A percentile compares a stretch with the other conserved stretches of the same genome.
phyloP scores from a whole-genome alignment of 306 rosid genomes.

The Vicia villosa region DNA sequence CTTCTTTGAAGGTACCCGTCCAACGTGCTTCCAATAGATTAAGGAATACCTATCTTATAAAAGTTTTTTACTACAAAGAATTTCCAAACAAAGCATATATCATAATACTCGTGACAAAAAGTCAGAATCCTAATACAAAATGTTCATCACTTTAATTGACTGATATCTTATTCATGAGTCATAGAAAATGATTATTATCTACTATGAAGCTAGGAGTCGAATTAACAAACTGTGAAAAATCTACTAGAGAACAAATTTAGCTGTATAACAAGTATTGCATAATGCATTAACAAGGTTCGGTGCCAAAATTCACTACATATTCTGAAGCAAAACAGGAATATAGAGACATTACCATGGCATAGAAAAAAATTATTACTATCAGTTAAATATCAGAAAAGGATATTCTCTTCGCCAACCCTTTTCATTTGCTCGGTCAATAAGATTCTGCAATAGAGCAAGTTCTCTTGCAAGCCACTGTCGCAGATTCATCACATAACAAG shows the following conservation, averaged over 20 bases:
- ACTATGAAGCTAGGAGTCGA: not conserved
- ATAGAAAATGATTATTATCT: constrained; percentile 10
- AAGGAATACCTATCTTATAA: constrained; percentile 49
- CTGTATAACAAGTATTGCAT: not conserved
- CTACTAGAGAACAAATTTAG: not conserved
- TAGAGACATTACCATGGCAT: constrained; percentile 1
- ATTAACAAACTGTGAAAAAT: not conserved
- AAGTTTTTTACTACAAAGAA: constrained; percentile 15
- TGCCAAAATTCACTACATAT: constrained; percentile 19
- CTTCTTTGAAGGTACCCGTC: constrained; percentile 66
- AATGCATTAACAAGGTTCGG: constrained; percentile 22
- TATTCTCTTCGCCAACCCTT: constrained; percentile 96
- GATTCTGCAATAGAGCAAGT: constrained; percentile 57
- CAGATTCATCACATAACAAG: constrained; percentile 41
- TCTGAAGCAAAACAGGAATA: constrained; percentile 18
- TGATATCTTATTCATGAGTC: constrained; percentile 7
- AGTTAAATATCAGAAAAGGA: constrained; percentile 56
- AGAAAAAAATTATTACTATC: constrained; percentile 6
- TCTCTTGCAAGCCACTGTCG: constrained; percentile 75
- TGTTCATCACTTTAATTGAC: constrained; percentile 9
- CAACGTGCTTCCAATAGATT: constrained; percentile 57
- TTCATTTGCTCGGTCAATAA: constrained; percentile 79
- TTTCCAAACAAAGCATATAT: constrained; percentile 16
- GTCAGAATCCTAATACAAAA: constrained; percentile 10
- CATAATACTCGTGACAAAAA: constrained; percentile 12